Base-by-base conservation (phyloP, 179 eudicot species). In the Vitellaria paradoxa region DNA sequence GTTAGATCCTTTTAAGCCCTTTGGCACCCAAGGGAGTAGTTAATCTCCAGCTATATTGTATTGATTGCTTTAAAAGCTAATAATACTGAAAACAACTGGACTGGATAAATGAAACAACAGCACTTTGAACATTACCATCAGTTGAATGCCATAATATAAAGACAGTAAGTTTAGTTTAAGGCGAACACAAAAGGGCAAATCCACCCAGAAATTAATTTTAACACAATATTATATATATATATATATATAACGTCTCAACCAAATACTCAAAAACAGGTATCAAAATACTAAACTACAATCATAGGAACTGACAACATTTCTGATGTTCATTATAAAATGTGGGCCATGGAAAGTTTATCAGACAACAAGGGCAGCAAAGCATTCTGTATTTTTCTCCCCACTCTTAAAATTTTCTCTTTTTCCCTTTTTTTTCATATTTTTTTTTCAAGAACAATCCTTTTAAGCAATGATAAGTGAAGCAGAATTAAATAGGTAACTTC, bases 101-200 rank as follows among this genome's bases (percentile, higher is more conserved):
- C 10, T 30, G 37, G 37, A 30, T 42, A 24, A 73, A 23, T 0
- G 6, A 14, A 23, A 60, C 40, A 21, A 21, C 21, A n/a, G 24
- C 8, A 70, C 75, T 72, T 73, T 40, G 76, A 73, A 59, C 52
- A 1, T 4, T 13, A 20, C 69, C 68, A 46, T 20, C 42, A 64
- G 40, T 74, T 74, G 68, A 74, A 61, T 57, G 20, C 18, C 50
- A 61, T 3, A 74, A 37, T 26, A 7, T 46, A 46, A 13, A 62
- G 46, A 23, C 66, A 4, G 10, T 8, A 6, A 46, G 8, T 2
- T n/a, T 7, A 46, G 8, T 2, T n/a, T 23, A 23, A 59, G 2
- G 9, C 23, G 14, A n/a, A 65, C 69, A 8, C 2, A 17, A 56
- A 24, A 37, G 26, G 75, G 50, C 40, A 11, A 15, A 52, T 46